These are phyloP conservation scores for Osmozyma mogii DNA, from an alignment of 805 yeast species.

Conservation along the genomic window DNA sequence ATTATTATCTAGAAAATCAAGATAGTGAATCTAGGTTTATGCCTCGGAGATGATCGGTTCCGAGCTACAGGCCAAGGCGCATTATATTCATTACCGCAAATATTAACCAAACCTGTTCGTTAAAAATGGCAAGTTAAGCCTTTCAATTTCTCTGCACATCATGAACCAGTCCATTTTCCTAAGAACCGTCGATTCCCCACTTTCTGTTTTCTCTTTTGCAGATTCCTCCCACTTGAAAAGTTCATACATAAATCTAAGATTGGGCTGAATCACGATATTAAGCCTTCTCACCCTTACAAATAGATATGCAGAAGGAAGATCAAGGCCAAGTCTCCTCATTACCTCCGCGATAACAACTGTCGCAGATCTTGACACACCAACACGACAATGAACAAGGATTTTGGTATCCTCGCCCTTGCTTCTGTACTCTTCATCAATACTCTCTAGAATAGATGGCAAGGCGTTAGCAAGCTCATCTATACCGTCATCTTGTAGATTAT, in stretches of 20 bases:
- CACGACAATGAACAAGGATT: constrained; percentile 82
- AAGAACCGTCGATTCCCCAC: too few relatives aligned
- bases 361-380: constrained; percentile 92
- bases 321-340: constrained; percentile 64
- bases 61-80: too few relatives aligned
- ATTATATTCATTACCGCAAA: too few relatives aligned
- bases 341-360: constrained; percentile 94
- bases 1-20: too few relatives aligned
- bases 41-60: too few relatives aligned
- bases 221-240: constrained; percentile 40
- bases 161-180: constrained; percentile 85
- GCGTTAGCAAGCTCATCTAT: constrained; percentile 64
- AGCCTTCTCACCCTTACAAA: constrained; percentile 84
- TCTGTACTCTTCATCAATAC: constrained; percentile 40
- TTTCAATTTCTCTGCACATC: constrained; percentile 74
- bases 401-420: constrained; percentile 7
- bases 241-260: constrained; percentile 85
- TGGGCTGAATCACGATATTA: constrained; percentile 92
- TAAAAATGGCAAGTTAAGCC: constrained; percentile 52
- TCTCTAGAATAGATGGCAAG: constrained; percentile 56
- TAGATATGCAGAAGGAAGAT: constrained; percentile 72
- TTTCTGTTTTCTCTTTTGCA: constrained; percentile 5
- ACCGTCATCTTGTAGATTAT: constrained; percentile 85
- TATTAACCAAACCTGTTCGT: too few relatives aligned
- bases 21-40: too few relatives aligned